A percentile compares a stretch with the other conserved stretches of the same genome.
Conservation (phyloP, 805 yeast genomes). For the Cyberlindnera sargentensis region DNA sequence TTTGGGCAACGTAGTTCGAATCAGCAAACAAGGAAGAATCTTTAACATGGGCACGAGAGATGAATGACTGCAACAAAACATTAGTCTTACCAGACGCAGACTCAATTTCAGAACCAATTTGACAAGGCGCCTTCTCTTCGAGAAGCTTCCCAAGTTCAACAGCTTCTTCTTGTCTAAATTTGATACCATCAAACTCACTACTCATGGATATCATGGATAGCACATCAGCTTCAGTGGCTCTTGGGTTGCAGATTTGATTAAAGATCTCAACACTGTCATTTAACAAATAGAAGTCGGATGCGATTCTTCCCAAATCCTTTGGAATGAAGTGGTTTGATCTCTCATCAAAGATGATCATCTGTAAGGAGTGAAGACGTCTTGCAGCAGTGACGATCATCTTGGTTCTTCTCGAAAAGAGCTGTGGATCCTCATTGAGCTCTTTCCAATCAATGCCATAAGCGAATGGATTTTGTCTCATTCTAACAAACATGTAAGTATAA, state of each 20-base stretch:
- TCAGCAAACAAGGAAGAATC: conserved; percentile 85
- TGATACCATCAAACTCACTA: conserved; percentile 86
- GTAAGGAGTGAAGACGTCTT: conserved; percentile 70
- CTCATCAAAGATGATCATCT: conserved; percentile 92
- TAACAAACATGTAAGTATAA: conserved; percentile 85
- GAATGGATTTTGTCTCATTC: conserved; percentile 93
- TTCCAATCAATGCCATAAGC: conserved; percentile 88
- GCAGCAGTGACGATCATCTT: conserved; percentile 78
- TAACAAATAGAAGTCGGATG: conserved; percentile 86
- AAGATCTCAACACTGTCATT: conserved; percentile 85
- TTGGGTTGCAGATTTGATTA: conserved; percentile 75
- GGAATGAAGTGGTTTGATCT: conserved; percentile 69
- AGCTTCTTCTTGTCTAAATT: conserved; percentile 82
- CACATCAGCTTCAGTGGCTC: conserved; percentile 88
- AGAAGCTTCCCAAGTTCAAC: conserved; percentile 58
- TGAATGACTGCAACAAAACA: conserved; percentile 77
- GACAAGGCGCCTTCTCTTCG: conserved; percentile 65
- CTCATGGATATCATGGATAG: conserved; percentile 85
- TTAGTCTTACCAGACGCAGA: conserved; percentile 83
- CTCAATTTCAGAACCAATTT: conserved; percentile 70
- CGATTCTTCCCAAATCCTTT: conserved; percentile 88
- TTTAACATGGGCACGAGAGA: conserved; percentile 63
- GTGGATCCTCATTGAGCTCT: conserved; percentile 78
- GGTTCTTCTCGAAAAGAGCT: conserved; percentile 63
- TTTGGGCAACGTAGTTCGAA: conserved; percentile 90